Base-by-base conservation (phyloP, 2,329 filamentous ascomycete genomes). In the Trichoderma sp. region DNA sequence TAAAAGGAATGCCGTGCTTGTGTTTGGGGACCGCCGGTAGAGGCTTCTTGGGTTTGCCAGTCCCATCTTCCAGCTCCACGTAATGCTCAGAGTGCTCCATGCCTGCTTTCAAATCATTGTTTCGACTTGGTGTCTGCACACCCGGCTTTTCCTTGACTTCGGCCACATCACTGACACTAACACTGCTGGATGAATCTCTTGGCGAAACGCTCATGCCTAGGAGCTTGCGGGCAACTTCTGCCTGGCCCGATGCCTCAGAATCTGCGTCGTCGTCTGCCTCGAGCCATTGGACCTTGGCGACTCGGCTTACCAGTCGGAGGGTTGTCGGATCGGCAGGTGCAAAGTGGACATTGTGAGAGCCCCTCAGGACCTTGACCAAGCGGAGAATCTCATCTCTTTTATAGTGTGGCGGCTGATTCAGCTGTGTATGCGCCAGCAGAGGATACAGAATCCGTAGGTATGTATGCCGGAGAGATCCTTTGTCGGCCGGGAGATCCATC, bases 381-480 rank as follows among this genome's bases (percentile, higher is more conserved):
- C 88, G 90, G 45, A 90, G 81, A 48, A 99, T 87, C 76, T 98
- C 94, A 50, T 94, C 88, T 34, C 89, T 88, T 78, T 98, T 99
- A 84, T 99, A 98, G 76, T 97, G 89, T 1, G 92, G 93, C 22
- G 94, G 90, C 64, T 92, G 86, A 74, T 88, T 91, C 52, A 99
- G 87, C 78, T 98, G 95, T 2, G 94, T 97, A 76, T 99, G 92
- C 42, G 92, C 91, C 25, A 99, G 84, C 27, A 99, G 84, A 0
- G 95, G 95, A 75, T 96, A 93, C 13, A 99, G 82, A 4, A 99
- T 95, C 35, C 95, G 90, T 6, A 99, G 85, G 76, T 99, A 99
- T 4, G 95, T 99, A 78, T 99, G 95, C 42, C 94, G 88, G 67
- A 99, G 82, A 19, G 88, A 84, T 70, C 84, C 83, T 70, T 87